phyloP scores from a whole-genome alignment of 2,329 filamentous ascomycete species.

The Calonectria pseudoreteaudii region DNA sequence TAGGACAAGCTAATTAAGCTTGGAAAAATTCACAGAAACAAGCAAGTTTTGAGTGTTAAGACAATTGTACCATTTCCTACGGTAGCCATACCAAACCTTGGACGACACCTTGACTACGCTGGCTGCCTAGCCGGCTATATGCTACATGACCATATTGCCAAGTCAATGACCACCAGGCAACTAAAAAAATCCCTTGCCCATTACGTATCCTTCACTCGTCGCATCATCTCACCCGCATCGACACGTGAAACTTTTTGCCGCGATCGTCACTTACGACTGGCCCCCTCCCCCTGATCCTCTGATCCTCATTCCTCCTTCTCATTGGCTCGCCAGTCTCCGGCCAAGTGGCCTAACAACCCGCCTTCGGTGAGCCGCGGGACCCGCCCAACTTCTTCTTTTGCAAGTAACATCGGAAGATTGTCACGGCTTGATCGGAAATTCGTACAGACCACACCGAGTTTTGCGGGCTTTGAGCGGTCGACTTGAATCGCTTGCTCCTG shows the following conservation, averaged over 20 bases:
- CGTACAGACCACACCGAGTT: not conserved
- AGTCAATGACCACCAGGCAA: not conserved
- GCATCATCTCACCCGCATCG: not conserved
- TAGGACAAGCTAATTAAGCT: not conserved
- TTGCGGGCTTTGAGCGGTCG: not conserved
- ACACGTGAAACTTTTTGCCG: not conserved
- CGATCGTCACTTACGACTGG: not conserved
- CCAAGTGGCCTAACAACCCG: conserved; percentile 4
- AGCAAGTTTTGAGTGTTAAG: not conserved
- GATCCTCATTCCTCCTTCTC: not conserved
- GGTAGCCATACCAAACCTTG: not conserved
- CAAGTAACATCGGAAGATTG: not conserved
- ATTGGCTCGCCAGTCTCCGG: not conserved
- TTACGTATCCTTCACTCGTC: not conserved
- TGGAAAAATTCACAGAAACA: not conserved
- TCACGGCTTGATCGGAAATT: not conserved
- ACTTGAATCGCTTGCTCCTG: not conserved
- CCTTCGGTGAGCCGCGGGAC: conserved; percentile 4
- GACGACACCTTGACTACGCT: not conserved
- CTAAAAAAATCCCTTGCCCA: not conserved
- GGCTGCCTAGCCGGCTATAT: too few species aligned
- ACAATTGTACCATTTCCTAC: not conserved
- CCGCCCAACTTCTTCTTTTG: not conserved
- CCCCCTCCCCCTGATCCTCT: not conserved
- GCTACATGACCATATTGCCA: too few species aligned